These are phyloP conservation scores for Metarhizium guizhouense DNA, from an alignment of 2,329 filamentous ascomycete species.

Conservation along the genomic window DNA sequence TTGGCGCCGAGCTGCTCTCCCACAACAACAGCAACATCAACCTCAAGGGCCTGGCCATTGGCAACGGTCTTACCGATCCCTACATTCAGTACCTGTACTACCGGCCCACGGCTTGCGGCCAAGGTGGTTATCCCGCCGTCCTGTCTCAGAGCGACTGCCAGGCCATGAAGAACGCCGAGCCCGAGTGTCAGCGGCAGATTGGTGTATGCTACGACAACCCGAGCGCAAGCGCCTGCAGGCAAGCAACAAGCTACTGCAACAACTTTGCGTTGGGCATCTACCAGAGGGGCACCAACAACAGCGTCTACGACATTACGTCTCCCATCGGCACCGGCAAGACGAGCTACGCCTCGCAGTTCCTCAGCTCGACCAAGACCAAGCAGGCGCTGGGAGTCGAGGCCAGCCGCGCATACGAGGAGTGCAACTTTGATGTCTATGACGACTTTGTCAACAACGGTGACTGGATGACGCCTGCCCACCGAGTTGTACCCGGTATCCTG, in stretches of 20 bases:
- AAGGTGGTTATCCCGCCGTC: conserved; percentile 86
- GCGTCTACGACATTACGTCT: conserved; percentile 87
- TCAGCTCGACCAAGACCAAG: conserved; percentile 76
- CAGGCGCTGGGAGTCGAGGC: conserved; percentile 85
- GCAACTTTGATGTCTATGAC: conserved; percentile 95
- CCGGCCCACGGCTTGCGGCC: conserved; percentile 93
- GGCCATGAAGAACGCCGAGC: conserved; percentile 84
- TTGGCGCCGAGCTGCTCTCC: conserved; percentile 79
- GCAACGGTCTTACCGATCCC: conserved; percentile 90
- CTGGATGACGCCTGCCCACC: conserved; percentile 97
- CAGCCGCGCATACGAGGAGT: conserved; percentile 69
- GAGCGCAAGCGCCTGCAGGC: conserved; percentile 83
- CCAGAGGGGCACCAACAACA: conserved; percentile 73
- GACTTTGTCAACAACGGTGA: conserved; percentile 82
- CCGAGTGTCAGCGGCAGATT: conserved; percentile 81
- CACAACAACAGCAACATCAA: conserved; percentile 97
- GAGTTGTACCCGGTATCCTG: conserved; percentile 73
- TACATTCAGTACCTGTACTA: conserved; percentile 90
- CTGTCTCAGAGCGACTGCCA: conserved; percentile 67
- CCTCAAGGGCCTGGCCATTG: conserved; percentile 88
- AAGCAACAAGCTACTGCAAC: conserved; percentile 94
- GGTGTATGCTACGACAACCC: conserved; percentile 84
- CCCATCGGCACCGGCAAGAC: conserved; percentile 80
- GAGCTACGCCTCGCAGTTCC: conserved; percentile 82
- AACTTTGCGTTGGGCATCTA: conserved; percentile 89